Evolutionary conservation across 2,329 filamentous ascomycete genomes (phyloP).

Genomic region (Xylaria sp.): DNA sequence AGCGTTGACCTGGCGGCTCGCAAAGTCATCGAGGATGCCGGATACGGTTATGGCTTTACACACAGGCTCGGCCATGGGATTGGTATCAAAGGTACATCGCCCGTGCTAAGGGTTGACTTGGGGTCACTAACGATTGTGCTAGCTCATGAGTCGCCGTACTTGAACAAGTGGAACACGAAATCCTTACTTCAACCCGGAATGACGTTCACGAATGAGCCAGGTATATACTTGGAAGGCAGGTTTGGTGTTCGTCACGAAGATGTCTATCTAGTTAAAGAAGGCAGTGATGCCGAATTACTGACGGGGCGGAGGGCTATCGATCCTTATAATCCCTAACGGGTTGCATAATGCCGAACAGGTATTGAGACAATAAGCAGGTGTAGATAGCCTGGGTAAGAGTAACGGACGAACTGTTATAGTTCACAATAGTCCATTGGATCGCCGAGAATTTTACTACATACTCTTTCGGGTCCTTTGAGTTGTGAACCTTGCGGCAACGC

Average conservation of each 20-base stretch:
- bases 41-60: conserved; percentile 62
- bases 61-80: conserved; percentile 67
- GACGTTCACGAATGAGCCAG: conserved; percentile 66
- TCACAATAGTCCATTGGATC: too few relatives aligned
- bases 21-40: conserved; percentile 57
- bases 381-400: too few relatives aligned
- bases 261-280: conserved; percentile 58
- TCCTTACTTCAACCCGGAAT: conserved; percentile 56
- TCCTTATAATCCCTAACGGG: conserved; percentile 56
- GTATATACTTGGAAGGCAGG: conserved; percentile 60
- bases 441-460: too few relatives aligned
- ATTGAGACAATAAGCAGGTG: too few relatives aligned
- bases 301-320: conserved; percentile 54
- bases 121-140: background rate
- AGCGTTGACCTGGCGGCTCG: conserved; percentile 64
- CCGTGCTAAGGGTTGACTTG: background rate
- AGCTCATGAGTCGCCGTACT: conserved; percentile 65
- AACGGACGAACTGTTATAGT: too few relatives aligned
- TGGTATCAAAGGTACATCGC: conserved; percentile 56
- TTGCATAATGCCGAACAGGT: too few relatives aligned
- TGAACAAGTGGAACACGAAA: conserved; percentile 62
- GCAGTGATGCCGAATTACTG: conserved; percentile 57
- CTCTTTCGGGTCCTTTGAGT: too few relatives aligned
- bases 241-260: conserved; percentile 68
- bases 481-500: too few relatives aligned